Evolutionary conservation across 179 eudicot genomes (phyloP).

Genomic region (Beta corolliflora): DNA sequence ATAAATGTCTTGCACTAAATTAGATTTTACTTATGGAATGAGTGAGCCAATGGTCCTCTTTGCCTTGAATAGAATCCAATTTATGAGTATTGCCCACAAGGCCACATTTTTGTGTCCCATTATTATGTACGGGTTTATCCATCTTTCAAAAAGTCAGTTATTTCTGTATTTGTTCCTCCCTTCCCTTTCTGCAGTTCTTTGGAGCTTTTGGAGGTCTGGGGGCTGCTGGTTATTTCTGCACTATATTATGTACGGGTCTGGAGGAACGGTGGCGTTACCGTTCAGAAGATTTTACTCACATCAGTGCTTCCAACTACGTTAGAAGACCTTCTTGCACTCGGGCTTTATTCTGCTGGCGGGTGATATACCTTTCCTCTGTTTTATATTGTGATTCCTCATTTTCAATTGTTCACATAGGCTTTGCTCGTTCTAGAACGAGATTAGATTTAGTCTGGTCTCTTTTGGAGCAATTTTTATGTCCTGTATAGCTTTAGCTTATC

Average conservation of each 20-base stretch:
- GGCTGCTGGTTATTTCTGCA: constrained; percentile 92
- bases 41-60: neutral
- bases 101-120: neutral
- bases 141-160: neutral
- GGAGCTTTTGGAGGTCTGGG: constrained; percentile 94
- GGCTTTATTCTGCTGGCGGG: constrained; percentile 99
- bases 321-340: constrained; percentile 99
- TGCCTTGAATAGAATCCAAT: neutral
- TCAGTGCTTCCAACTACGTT: constrained; percentile 86
- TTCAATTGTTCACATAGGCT: neutral
- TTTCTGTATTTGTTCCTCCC: neutral
- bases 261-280: too few species aligned
- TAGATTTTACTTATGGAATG: constrained; percentile 1
- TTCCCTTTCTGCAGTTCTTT: constrained; percentile 56
- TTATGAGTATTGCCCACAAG: neutral
- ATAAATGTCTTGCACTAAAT: neutral
- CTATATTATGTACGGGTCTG: too few species aligned
- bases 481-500: neutral
- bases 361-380: constrained; percentile 31
- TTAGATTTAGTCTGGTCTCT: neutral
- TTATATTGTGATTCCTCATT: neutral
- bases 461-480: neutral
- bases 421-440: neutral
- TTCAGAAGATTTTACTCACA: too few species aligned
- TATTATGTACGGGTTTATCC: neutral